Evolutionary conservation across 495 filamentous ascomycete species (phyloP), one percentile per base, ranked within the genome.

Genomic region (Penicillium steckii): DNA sequence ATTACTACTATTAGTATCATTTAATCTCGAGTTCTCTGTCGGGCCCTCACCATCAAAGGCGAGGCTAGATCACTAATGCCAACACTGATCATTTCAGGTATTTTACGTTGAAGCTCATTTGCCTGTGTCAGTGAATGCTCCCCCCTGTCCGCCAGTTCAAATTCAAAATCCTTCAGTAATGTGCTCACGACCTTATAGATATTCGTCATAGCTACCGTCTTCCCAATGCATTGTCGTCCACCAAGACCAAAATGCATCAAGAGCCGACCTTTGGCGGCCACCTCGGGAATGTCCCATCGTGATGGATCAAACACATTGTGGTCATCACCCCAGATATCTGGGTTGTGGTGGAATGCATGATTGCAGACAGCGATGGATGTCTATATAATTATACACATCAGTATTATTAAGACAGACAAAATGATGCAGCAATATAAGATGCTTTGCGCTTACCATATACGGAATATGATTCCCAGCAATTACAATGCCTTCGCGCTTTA

Each of bases 301-400:
- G 43, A 26, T 12, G 53, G 53, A 43, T 56, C 44, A 23, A 47
- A 56, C 0, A 41, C 23, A 33, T 56, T 44, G 21, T 56, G 53
- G 5, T 48, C 29, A 9, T 10, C 9, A 22, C 53, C 53, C 37
- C 44, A 56, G 8, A 56, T 35, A 5, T 35, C 44, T 4, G 53
- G 48, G n/a, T 56, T 56, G 23, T 51, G 53, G 29, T 56, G 53
- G 22, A 56, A 56, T 15, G 48, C 53, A 44, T 56, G 53, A 6
- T 56, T 56, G 22, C 53, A 56, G 2, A 56, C 53, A 1, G 53
- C 48, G 9, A 56, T 45, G 6, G 48, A 51, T 4, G 53, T 51
- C 53, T 56, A 4, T 12, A 8, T 5, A 1, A 4, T 30, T 23
- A 12, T 17, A 40, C 2, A n/a, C 27, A 33, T 38, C 2, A 23